These are phyloP conservation scores for Physcomitrellopsis africana DNA, from an alignment of 225 moss, liverwort and hornwort species.

Conservation along the genomic window DNA sequence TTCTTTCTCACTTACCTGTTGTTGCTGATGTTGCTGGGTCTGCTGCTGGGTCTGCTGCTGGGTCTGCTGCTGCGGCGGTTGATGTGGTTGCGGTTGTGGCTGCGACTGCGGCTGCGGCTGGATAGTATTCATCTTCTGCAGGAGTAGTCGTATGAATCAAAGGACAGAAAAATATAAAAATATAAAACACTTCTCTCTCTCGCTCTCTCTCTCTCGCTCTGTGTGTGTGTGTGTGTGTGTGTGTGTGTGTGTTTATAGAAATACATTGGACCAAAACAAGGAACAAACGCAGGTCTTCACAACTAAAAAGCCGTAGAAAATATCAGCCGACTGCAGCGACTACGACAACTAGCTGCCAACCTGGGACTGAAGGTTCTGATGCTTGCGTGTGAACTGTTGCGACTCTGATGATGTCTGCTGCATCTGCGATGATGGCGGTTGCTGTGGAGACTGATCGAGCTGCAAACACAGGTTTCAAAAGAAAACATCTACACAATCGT, in stretches of 20 bases:
- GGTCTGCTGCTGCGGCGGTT: slow-evolving; percentile 28
- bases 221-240: too few relatives aligned
- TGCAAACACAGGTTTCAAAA: slow-evolving; percentile 34
- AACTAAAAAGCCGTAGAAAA: slow-evolving; percentile 17
- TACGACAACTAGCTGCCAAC: slow-evolving; percentile 30
- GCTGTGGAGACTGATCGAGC: slow-evolving; percentile 66
- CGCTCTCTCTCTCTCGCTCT: too few relatives aligned
- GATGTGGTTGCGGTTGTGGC: slow-evolving; percentile 11
- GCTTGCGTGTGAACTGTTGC: slow-evolving; percentile 56
- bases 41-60: slow-evolving; percentile 51
- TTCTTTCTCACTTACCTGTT: slow-evolving; percentile 38
- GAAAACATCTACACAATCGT: slow-evolving; percentile 22
- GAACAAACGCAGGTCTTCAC: slow-evolving; percentile 2
- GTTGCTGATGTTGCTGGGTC: slow-evolving; percentile 40
- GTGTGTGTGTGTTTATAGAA: too few relatives aligned
- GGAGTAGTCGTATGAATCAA: slow-evolving; percentile 18
- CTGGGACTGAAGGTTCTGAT: slow-evolving; percentile 52
- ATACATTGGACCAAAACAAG: too few relatives aligned
- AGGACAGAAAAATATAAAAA: background rate
- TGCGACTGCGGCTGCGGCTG: slow-evolving; percentile 50
- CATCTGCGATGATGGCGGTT: slow-evolving; percentile 58
- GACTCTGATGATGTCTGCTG: slow-evolving; percentile 63
- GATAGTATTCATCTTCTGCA: slow-evolving; percentile 44
- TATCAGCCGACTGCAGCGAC: slow-evolving; percentile 7
- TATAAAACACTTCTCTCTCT: too few relatives aligned